Evolutionary conservation across 306 rosid genomes (phyloP), one percentile per base, ranked within the genome.

Genomic region (Mimosa bimucronata): DNA sequence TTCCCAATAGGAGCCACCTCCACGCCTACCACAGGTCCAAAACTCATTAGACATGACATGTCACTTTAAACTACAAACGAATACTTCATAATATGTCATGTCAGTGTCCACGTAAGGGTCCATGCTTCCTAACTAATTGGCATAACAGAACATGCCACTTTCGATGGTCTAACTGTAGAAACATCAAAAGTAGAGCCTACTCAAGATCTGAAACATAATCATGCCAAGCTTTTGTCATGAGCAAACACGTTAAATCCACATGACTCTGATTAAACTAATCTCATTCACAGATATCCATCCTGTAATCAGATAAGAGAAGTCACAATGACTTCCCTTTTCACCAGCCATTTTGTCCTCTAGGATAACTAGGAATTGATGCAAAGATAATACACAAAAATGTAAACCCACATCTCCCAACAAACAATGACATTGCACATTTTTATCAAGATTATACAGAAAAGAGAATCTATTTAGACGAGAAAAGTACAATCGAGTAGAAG

Each of bases 111-210:
- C 3, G 1, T 37, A 16, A 14, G 45, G 25, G 46, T 34, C 46
- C 71, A 37, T 66, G 71, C 71, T 66, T 66, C 71, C 45, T 66
- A 66, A 65, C 69, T 57, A 66, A 74, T 67, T 81, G 83, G 75
- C 79, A 75, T 75, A 71, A 79, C 30, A 71, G 9, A 69, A 75
- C 40, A 71, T 41, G 73, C 53, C 55, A 52, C 67, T 85, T 81
- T 71, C 48, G 79, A 77, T 40, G 42, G 70, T 70, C 57, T 70
- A 67, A 15, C 60, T 7, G 72, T 29, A 78, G 44, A 19, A 41
- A 68, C 28, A 74, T 61, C 38, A 60, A 26, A 60, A 25, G 18
- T 25, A 60, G 66, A 60, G 29, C 44, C 25, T 58, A 19, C 30
- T 58, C 50, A 14, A 46, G 76, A 74, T 60, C 58, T 71, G 73